Base-by-base conservation (phyloP, 148 eudicot genomes). In the Fallopia convolvulus region DNA sequence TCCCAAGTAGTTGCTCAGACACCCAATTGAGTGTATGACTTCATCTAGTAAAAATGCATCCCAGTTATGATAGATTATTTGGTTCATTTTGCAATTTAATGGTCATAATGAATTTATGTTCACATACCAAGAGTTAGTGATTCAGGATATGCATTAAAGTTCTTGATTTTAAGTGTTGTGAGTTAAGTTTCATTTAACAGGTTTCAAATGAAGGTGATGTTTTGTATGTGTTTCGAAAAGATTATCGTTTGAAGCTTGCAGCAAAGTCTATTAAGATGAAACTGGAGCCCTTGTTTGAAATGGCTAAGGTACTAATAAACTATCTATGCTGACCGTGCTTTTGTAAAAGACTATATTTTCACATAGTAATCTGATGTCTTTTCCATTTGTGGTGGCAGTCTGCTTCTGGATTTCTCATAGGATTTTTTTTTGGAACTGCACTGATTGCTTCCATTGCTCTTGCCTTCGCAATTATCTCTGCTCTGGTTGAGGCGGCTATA, bases 181-280 rank as follows among this genome's bases (percentile, higher is more conserved):
- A 26, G 30, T 78, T 83, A 72, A 77, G 75, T 75, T 77, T 80
- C 78, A 70, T 66, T 75, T 77, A 73, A 75, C 81, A 94, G 98
- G 98, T 94, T 32, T 94, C 98, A 53, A 93, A 92, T 80, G 98
- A 92, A 83, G 98, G 98, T 36, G 99, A 94, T 80, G 87, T 92
- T 79, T 80, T 94, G 32, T 94, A 92, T 82, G 97, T 90, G 75
- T 94, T 94, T 61, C 95, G 90, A 39, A 89, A 86, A 80, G 99
- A 86, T 82, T 95, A 86, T 71, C 97, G 97, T 50, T 86, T 92
- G 21, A 89, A 91, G 82, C 99, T 95, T 76, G 80, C 87, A 76
- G 89, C 90, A 49, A 95, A 92, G 83, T 95, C 99, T 47, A 80
- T 95, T 56, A 79, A 90, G 87, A 89, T 95, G 79, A 95, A 91